phyloP scores from a whole-genome alignment of 2,329 filamentous ascomycete species.

The Monilinia polystroma region DNA sequence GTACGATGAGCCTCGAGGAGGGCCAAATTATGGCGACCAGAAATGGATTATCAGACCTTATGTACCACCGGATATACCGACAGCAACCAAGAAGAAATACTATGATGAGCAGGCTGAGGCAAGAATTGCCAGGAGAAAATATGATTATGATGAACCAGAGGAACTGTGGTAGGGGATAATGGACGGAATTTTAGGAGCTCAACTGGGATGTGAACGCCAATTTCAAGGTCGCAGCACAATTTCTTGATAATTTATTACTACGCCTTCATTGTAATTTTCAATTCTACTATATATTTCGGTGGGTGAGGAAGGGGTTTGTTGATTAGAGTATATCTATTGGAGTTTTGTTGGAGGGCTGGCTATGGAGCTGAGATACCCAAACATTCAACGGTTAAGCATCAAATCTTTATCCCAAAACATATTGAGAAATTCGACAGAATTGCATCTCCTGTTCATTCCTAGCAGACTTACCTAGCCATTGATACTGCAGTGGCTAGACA shows the following conservation, averaged over 20 bases:
- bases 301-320: not conserved
- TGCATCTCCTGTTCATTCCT: not conserved
- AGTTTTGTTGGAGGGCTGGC: not conserved
- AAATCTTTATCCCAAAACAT: not conserved
- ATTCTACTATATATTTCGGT: not conserved
- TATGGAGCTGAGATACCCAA: not conserved
- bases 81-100: conserved; percentile 3
- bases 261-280: not conserved
- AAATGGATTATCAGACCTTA: conserved; percentile 21
- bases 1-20: not conserved
- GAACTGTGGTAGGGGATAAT: conserved; percentile 18
- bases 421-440: not conserved
- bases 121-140: conserved; percentile 2
- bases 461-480: not conserved
- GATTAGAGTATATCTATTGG: not conserved
- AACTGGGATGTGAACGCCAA: not conserved
- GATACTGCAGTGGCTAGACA: not conserved
- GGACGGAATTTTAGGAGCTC: not conserved
- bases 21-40: not conserved
- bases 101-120: not conserved
- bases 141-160: conserved; percentile 14
- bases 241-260: not conserved
- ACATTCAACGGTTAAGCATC: not conserved
- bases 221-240: not conserved
- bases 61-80: conserved; percentile 2